Evolutionary conservation across 1,139 yeast genomes (phyloP).

Genomic region (Meyerozyma smithsonii): DNA sequence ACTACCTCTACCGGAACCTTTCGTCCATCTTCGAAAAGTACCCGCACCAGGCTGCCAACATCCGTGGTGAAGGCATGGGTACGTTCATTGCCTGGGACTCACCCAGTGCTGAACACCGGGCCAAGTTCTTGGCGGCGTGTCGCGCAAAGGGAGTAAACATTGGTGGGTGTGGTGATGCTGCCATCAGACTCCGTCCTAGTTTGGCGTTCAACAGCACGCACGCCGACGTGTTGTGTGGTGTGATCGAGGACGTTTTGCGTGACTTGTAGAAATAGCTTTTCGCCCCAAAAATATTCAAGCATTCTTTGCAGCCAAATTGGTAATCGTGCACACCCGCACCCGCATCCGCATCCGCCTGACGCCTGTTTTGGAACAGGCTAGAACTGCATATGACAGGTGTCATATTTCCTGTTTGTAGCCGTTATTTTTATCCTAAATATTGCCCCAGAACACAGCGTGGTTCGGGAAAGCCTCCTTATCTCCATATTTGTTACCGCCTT

Average conservation of each 20-base stretch:
- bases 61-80: conserved; percentile 66
- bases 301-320: too few relatives aligned
- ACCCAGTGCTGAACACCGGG: conserved; percentile 42
- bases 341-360: too few relatives aligned
- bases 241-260: conserved; percentile 31
- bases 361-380: too few relatives aligned
- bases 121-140: conserved; percentile 43
- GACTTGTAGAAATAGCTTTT: background rate
- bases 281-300: too few relatives aligned
- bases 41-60: conserved; percentile 43
- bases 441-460: too few relatives aligned
- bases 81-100: conserved; percentile 77
- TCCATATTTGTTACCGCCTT: background rate
- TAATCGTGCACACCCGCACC: too few relatives aligned
- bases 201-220: conserved; percentile 64
- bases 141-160: conserved; percentile 59
- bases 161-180: conserved; percentile 67
- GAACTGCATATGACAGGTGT: too few relatives aligned
- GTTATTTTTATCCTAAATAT: too few relatives aligned
- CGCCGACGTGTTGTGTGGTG: conserved; percentile 54
- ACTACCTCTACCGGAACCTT: conserved; percentile 49
- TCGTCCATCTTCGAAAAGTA: conserved; percentile 36
- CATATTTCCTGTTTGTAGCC: too few relatives aligned
- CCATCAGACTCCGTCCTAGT: conserved; percentile 69
- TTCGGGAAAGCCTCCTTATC: too few relatives aligned